Base-by-base conservation (phyloP, 1,284 basidiomycete genomes). In the Agaricales sp. region DNA sequence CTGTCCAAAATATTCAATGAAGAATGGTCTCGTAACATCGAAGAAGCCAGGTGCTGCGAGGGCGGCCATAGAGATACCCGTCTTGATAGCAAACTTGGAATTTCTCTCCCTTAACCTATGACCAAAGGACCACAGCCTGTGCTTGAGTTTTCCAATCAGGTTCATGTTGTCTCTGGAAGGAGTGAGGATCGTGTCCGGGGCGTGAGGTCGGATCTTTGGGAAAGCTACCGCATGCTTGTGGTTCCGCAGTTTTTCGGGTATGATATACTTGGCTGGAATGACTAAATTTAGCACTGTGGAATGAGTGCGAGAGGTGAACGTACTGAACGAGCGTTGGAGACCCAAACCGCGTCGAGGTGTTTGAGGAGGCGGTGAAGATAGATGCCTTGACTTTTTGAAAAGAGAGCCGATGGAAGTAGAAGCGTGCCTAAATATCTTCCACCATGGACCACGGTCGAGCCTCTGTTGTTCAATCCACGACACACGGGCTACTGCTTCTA, bases 41-140 rank as follows among this genome's bases (percentile, higher is more conserved):
- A 90, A 84, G 62, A 93, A 96, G 0, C 92, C 91, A 1, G 92
- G 92, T 1, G 83, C 74, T 1, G 92, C 87, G 2, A 96, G 69
- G 18, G 94, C 68, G 0, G 89, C 87, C 43, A 78, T 80, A 1
- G 84, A 85, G 71, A 87, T 80, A 11, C 86, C 93, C 0, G 85
- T 83, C 63, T 96, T 96, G 67, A 96, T 73, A 0, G 91, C 87
- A 65, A 92, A 95, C 58, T 89, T 87, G 55, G 86, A 73, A 58
- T 95, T 87, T 2, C 82, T 79, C 59, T 90, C 80, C 47, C 73
- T 72, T 52, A 94, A 63, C 21, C 78, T 72, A 26, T 77, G 80
- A 0, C 88, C 82, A 3, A 93, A 56, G 2, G 72, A 68, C 95
- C 94, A 98, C 12, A 93, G 50, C 1, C 66, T 67, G 52, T 86